Conservation (phyloP, 148 eudicot species). For the Vaccinium vitisidaea region DNA sequence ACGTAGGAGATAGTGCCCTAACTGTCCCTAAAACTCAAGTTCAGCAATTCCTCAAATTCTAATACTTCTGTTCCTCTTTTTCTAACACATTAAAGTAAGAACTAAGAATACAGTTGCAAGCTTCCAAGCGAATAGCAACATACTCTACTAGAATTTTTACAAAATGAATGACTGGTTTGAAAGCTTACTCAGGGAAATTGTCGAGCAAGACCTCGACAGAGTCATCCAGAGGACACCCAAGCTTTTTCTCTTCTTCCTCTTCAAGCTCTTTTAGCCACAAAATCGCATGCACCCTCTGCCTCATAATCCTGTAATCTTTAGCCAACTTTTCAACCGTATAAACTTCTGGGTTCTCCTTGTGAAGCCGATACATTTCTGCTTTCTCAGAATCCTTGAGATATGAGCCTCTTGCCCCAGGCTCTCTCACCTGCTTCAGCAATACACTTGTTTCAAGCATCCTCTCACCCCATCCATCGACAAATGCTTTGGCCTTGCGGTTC, state of each 20-base stretch:
- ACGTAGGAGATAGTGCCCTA: background rate
- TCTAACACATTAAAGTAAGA: background rate
- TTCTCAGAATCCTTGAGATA: slow-evolving; percentile 90
- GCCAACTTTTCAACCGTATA: slow-evolving; percentile 78
- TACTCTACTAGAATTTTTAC: background rate
- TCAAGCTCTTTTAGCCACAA: slow-evolving; percentile 83
- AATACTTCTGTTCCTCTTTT: background rate
- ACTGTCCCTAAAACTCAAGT: background rate
- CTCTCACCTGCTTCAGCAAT: slow-evolving; percentile 68
- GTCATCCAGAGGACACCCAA: slow-evolving; percentile 79
- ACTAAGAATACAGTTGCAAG: background rate
- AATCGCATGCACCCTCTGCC: slow-evolving; percentile 89
- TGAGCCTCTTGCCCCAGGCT: slow-evolving; percentile 90
- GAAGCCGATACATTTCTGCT: slow-evolving; percentile 78
- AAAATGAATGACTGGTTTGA: background rate
- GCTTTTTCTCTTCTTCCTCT: slow-evolving; percentile 80
- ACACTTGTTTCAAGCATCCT: slow-evolving; percentile 41
- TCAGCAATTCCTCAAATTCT: background rate
- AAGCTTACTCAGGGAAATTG: slow-evolving; percentile 66
- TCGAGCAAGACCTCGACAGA: slow-evolving; percentile 83
- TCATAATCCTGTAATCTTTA: slow-evolving; percentile 76
- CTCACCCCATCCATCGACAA: slow-evolving; percentile 41
- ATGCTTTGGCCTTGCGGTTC: slow-evolving; percentile 22
- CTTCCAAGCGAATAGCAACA: background rate
- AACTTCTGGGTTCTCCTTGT: slow-evolving; percentile 79